Conservation (phyloP, 139 green algal species). For the Coccomyxa sp. region DNA sequence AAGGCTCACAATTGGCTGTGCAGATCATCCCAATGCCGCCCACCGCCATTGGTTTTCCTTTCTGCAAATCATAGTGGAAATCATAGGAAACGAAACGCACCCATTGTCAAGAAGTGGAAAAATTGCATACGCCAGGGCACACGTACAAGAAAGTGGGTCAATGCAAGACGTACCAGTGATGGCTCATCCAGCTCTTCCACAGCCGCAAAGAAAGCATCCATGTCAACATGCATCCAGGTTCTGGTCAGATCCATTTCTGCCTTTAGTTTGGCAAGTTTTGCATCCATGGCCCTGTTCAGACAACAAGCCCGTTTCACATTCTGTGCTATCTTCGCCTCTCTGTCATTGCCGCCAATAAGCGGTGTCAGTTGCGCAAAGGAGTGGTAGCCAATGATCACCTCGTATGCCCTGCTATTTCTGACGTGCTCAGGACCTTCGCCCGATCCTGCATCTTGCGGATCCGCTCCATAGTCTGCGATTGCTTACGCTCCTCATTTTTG, state of each 20-base stretch:
- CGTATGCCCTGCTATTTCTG: conserved; percentile 46
- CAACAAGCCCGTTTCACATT: background rate
- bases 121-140: background rate
- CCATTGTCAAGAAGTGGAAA: background rate
- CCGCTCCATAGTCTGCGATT: conserved; percentile 40
- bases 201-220: conserved; percentile 89
- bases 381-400: conserved; percentile 1
- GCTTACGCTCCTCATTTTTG: conserved; percentile 90
- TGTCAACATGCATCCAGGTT: conserved; percentile 88
- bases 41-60: conserved; percentile 72
- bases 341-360: too few species aligned
- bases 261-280: conserved; percentile 58
- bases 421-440: conserved; percentile 15
- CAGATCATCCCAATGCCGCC: conserved; percentile 85
- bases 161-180: conserved; percentile 32
- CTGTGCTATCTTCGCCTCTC: too few species aligned
- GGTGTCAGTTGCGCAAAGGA: too few species aligned
- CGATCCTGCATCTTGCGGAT: conserved; percentile 43
- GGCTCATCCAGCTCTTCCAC: conserved; percentile 69
- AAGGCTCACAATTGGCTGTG: conserved; percentile 70
- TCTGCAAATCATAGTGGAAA: conserved; percentile 28
- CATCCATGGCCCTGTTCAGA: conserved; percentile 39
- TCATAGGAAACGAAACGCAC: background rate
- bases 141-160: background rate
- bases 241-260: conserved; percentile 59